These are phyloP conservation scores for Shiraia bambusicola DNA, from an alignment of 2,329 filamentous ascomycete genomes.

Conservation along the genomic window DNA sequence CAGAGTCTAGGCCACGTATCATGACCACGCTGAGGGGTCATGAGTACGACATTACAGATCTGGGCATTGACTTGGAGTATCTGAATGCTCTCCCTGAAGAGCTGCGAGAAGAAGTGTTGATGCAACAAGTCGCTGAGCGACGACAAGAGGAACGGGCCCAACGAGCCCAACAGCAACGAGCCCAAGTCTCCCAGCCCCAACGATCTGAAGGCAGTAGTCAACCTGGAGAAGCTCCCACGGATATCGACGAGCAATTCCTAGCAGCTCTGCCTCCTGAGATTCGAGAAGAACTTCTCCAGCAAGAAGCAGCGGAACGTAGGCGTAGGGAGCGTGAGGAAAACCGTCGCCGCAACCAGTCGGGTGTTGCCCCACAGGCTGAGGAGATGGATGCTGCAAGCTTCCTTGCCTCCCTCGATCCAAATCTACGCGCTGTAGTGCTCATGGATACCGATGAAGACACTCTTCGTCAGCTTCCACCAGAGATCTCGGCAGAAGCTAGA, in stretches of 20 bases:
- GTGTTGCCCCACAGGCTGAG: constrained; percentile 50
- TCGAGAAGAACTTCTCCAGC: constrained; percentile 83
- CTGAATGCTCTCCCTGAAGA: constrained; percentile 97
- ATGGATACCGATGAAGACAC: constrained; percentile 90
- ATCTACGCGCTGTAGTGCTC: constrained; percentile 80
- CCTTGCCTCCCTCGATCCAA: constrained; percentile 82
- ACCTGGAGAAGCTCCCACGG: constrained; percentile 71
- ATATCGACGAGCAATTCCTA: constrained; percentile 90
- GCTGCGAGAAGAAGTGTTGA: constrained; percentile 91
- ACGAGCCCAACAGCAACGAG: constrained; percentile 54
- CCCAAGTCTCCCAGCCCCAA: constrained; percentile 26
- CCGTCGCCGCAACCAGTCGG: constrained; percentile 64
- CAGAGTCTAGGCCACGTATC: constrained; percentile 56
- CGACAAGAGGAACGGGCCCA: constrained; percentile 48
- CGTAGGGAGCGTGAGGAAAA: constrained; percentile 82
- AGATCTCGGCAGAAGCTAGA: constrained; percentile 83
- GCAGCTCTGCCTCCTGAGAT: constrained; percentile 90
- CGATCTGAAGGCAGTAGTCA: constrained; percentile 26
- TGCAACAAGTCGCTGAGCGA: constrained; percentile 81
- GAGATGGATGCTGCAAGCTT: constrained; percentile 96
- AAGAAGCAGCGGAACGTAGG: constrained; percentile 85
- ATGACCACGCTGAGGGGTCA: constrained; percentile 83
- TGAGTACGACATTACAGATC: constrained; percentile 86
- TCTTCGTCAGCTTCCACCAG: constrained; percentile 78
- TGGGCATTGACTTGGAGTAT: constrained; percentile 93